A percentile compares a stretch with the other conserved stretches of the same genome.
Conservation (phyloP, 2,329 filamentous ascomycete genomes). For the Fusarium sp. region DNA sequence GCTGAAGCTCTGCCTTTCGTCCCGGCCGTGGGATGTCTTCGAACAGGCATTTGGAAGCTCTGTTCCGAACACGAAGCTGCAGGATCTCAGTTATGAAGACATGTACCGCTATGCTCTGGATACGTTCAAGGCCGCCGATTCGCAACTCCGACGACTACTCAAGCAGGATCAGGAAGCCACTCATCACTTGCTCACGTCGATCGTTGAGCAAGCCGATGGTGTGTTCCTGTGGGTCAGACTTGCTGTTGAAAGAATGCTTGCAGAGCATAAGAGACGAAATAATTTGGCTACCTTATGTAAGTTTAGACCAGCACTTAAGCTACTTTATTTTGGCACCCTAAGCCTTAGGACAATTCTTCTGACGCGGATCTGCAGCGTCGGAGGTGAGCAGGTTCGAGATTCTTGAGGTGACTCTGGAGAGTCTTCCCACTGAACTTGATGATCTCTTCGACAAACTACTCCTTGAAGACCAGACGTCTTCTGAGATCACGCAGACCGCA, state of each 20-base stretch:
- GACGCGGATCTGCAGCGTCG: background rate
- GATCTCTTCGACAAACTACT: conserved; percentile 14
- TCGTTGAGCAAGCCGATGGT: conserved; percentile 5
- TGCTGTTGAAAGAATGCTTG: conserved; percentile 11
- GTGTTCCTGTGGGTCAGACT: conserved; percentile 27
- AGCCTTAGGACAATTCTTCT: background rate
- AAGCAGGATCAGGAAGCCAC: background rate
- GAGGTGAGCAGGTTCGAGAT: background rate
- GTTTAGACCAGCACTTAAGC: background rate
- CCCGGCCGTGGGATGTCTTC: conserved; percentile 15
- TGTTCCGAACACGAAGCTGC: conserved; percentile 11
- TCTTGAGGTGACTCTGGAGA: background rate
- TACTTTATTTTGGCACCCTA: background rate
- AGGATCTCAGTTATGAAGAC: conserved; percentile 15
- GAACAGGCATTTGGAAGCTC: conserved; percentile 8
- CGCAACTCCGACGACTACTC: background rate
- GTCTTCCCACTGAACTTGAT: conserved; percentile 8
- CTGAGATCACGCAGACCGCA: conserved; percentile 3
- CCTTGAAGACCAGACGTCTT: background rate
- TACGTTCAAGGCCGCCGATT: background rate
- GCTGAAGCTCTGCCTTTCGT: conserved; percentile 17
- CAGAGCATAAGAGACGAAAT: background rate
- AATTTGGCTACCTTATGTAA: background rate
- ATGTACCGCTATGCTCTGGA: conserved; percentile 16
- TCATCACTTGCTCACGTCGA: background rate